Evolutionary conservation across 73 alveolate species (phyloP).

Genomic region (Tetrahymena borealis): DNA sequence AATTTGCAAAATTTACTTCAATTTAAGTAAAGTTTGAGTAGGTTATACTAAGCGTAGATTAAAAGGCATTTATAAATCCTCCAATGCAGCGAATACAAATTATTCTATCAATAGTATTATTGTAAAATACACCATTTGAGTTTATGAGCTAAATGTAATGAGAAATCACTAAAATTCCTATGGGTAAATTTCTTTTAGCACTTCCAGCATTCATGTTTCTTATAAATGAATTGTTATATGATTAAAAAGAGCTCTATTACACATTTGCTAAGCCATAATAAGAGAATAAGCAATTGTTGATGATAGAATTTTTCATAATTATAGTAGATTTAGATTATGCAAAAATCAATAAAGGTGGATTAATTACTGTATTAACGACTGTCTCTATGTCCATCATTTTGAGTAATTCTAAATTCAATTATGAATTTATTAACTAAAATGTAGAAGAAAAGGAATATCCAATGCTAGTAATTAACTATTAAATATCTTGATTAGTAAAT

Average conservation of each 20-base stretch:
- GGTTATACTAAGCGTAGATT: neutral
- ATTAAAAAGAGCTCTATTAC: neutral
- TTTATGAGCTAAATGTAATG: too few species aligned
- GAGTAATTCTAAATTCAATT: too few species aligned
- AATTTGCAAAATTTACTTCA: neutral
- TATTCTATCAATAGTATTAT: too few species aligned
- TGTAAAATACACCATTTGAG: neutral
- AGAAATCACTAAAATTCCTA: neutral
- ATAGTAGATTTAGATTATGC: neutral
- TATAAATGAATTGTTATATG: neutral
- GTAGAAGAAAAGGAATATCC: too few species aligned
- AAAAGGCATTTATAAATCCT: neutral
- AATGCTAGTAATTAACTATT: too few species aligned
- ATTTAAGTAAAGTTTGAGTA: neutral
- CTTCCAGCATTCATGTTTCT: neutral
- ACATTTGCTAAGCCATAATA: neutral
- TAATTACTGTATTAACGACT: too few species aligned
- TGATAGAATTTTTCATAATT: neutral
- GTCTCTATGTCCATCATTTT: too few species aligned
- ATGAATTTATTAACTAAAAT: too few species aligned
- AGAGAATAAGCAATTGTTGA: neutral
- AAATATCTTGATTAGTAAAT: too few species aligned
- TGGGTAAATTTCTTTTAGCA: neutral
- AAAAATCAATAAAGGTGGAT: neutral
- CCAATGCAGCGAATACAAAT: neutral